Evolutionary conservation across 352 stramenopile genomes (phyloP), one percentile per base, ranked within the genome.

Genomic region (Phytophthora agathidicida): DNA sequence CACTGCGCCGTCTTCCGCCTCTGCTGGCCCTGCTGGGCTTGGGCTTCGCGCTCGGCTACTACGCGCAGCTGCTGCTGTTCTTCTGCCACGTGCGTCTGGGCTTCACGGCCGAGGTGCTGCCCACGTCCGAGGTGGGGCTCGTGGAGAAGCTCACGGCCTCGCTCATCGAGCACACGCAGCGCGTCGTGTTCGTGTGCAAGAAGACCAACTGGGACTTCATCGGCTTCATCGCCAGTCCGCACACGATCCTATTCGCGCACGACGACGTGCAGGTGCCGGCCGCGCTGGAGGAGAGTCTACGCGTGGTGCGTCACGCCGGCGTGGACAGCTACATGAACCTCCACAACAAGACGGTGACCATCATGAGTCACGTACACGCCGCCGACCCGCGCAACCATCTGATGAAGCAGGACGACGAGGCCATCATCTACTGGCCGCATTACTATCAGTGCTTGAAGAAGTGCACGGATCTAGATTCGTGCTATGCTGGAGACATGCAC

Each of bases 191-290:
- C 32, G 81, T 91, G 13, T 86, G 79, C 64, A 73, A 82, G 42
- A 79, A 84, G 52, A 89, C 81, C 46, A 91, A 91, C 39, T 91
- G 81, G 81, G 81, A 91, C 72, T 91, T 84, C 56, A 45, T 91
- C 13, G 81, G 81, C 22, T 78, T 91, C 24, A 73, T 89, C 26
- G 68, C 79, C 31, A 86, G 57, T 14, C 81, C 81, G n/a, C 77
- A 86, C 44, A 69, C 77, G 4, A 74, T 88, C 42, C 51, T 91
- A 10, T 91, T 91, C 43, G 81, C 75, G 2, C 81, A 91, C 41
- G 59, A 87, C 13, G 77, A 88, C 47, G 81, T 89, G 46, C 59
- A 52, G 7, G 74, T 91, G 60, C 81, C 81, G 1, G 28, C 59
- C 11, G 46, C 64, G 5, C 47, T 91, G 7, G 75, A 87, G 35